Conservation (phyloP, 495 filamentous ascomycete species). For the Bryoglossum gracile region DNA sequence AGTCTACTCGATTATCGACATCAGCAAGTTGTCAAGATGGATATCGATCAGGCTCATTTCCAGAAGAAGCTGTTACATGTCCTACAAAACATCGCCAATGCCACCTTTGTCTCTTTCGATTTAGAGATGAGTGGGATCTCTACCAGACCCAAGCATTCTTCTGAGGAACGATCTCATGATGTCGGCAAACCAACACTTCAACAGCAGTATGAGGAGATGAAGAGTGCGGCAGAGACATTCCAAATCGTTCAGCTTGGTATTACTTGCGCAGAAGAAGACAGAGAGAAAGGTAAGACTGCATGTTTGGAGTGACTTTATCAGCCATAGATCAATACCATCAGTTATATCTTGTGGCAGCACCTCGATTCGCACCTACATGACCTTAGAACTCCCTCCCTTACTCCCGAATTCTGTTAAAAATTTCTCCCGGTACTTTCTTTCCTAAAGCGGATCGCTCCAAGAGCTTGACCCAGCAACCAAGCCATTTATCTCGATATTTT, state of each 20-base stretch:
- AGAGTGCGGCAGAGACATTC: conserved; percentile 59
- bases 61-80: conserved; percentile 48
- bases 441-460: too few relatives aligned
- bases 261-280: conserved; percentile 54
- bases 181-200: conserved; percentile 38
- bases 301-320: neutral
- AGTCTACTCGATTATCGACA: too few relatives aligned
- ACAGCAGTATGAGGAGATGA: conserved; percentile 58
- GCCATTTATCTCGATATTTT: too few relatives aligned
- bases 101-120: conserved; percentile 65
- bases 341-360: neutral
- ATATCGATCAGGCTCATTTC: conserved; percentile 51
- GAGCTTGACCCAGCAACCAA: too few relatives aligned
- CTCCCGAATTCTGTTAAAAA: too few relatives aligned
- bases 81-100: conserved; percentile 49
- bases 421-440: too few relatives aligned
- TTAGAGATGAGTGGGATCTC: conserved; percentile 71
- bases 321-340: neutral
- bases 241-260: conserved; percentile 72
- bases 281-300: conserved; percentile 32
- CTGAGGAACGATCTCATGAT: conserved; percentile 6
- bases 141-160: conserved; percentile 23
- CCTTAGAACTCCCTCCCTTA: too few relatives aligned
- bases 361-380: neutral
- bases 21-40: too few relatives aligned